Evolutionary conservation across 1,284 basidiomycete genomes (phyloP), one percentile per base, ranked within the genome.

Genomic region (Trametes hirsuta): DNA sequence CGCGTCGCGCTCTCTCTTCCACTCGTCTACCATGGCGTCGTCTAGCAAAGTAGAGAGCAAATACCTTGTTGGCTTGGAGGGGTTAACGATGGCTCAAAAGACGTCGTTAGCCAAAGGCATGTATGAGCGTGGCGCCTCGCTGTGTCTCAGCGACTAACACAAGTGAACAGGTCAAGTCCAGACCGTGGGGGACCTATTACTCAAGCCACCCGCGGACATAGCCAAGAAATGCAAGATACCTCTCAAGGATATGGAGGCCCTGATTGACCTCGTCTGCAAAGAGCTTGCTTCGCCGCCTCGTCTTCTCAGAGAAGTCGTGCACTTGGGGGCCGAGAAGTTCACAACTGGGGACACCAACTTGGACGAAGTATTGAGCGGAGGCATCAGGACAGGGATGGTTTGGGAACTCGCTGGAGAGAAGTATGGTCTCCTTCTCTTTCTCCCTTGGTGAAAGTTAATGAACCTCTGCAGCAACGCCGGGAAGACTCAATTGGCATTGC

Each of bases 321-420:
- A 71, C 22, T 68, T 75, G 46, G 75, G 72, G n/a, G 71, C 76
- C 22, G 78, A 81, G 46, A 74, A 70, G 36, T 84, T 86, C 67
- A 86, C 90, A 0, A 91, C 90, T 0, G 93, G 93, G 0, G 91
- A 94, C 70, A 61, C 74, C 1, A 69, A 75, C 10, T 75, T 96
- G 9, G 93, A 96, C 69, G 60, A 73, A 24, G 75, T 82, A 8
- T 76, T 95, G 0, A 89, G 89, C 11, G 92, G 92, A 12, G 94
- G 94, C 3, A 79, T 95, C 14, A 76, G 82, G 53, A 84, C 88
- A 1, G 87, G 92, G 1, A 87, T 88, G 81, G 66, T 96, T 14
- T 95, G 91, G 83, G 94, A 96, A 70, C 75, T 95, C 40, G 85
- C 82, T 12, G 94, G 94, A n/a, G 92, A 95, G 79, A 93, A 93